Conservation (phyloP, 768 basidiomycete species). For the Kwoniella europaea region DNA sequence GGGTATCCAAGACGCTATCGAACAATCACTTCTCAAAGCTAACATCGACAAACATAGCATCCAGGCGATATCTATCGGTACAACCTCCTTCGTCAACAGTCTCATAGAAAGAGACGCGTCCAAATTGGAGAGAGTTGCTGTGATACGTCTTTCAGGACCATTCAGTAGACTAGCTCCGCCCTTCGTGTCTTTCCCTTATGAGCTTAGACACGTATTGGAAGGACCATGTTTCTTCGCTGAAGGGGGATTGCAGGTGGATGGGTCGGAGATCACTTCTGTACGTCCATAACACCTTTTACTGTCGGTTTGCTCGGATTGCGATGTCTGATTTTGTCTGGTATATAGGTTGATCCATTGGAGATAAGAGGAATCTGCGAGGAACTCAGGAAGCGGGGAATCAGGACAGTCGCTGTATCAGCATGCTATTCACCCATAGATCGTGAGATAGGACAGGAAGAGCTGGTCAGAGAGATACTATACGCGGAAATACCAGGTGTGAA, state of each 20-base stretch:
- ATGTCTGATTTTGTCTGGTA: not conserved
- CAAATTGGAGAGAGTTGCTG: conserved; percentile 68
- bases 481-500: conserved; percentile 61
- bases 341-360: conserved; percentile 62
- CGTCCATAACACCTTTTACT: not conserved
- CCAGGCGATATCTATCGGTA: conserved; percentile 67
- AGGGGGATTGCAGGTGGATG: conserved; percentile 61
- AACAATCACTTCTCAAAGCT: conserved; percentile 61
- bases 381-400: conserved; percentile 58
- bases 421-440: conserved; percentile 64
- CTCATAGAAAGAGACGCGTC: conserved; percentile 66
- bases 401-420: conserved; percentile 62
- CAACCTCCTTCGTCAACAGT: conserved; percentile 70
- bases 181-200: conserved; percentile 64
- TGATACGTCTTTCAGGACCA: conserved; percentile 68
- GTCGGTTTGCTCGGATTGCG: not conserved
- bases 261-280: conserved; percentile 50
- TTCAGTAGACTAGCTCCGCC: conserved; percentile 66
- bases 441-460: conserved; percentile 62
- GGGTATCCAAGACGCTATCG: conserved; percentile 66
- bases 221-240: conserved; percentile 59
- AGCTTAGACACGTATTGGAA: conserved; percentile 56
- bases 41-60: conserved; percentile 59
- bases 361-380: conserved; percentile 61
- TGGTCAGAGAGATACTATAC: conserved; percentile 61